phyloP scores from a whole-genome alignment of 1,284 basidiomycete species.

The Ustilago crameri region DNA sequence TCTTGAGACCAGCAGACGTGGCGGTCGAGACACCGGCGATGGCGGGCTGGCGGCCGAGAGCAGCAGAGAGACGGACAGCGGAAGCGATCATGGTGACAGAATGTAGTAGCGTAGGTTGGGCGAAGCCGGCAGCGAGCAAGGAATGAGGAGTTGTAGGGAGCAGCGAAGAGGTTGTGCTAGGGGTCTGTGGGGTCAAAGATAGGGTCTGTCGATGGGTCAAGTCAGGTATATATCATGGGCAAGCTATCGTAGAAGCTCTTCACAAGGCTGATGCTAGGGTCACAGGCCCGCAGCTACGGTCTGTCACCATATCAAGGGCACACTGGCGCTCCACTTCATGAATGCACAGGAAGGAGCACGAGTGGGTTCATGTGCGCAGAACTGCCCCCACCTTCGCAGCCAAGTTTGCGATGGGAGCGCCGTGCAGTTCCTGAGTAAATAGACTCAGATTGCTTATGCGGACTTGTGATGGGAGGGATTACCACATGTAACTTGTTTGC shows the following conservation, averaged over 20 bases:
- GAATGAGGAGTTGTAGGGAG: not conserved
- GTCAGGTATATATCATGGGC: conserved; percentile 6
- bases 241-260: too few species aligned
- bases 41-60: conserved; percentile 45
- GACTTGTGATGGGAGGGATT: not conserved
- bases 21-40: conserved; percentile 25
- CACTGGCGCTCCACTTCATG: too few species aligned
- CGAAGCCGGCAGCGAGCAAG: not conserved
- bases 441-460: not conserved
- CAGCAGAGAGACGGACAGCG: conserved; percentile 45
- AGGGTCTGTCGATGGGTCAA: not conserved
- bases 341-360: too few species aligned
- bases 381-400: too few species aligned
- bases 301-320: too few species aligned
- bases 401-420: not conserved
- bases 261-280: too few species aligned
- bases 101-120: conserved; percentile 4
- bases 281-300: too few species aligned
- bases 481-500: not conserved
- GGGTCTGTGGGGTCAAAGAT: not conserved
- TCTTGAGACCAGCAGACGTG: conserved; percentile 44
- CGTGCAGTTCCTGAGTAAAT: too few species aligned
- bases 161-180: not conserved
- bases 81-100: conserved; percentile 40
- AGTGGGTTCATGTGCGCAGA: too few species aligned